phyloP scores from a whole-genome alignment of 306 rosid genomes.

The Fragaria nilgerrensis region DNA sequence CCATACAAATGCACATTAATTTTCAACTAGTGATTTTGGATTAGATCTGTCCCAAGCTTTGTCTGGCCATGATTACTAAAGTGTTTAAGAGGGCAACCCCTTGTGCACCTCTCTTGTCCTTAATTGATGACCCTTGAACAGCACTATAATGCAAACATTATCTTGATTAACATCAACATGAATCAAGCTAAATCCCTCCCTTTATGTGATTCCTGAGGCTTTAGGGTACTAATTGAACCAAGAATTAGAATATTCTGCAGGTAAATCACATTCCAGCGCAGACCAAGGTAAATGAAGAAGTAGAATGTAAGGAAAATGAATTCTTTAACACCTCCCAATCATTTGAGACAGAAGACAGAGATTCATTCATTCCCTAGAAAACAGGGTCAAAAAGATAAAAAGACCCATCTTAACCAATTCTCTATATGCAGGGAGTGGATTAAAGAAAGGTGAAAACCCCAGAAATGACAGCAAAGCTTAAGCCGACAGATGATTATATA shows the following conservation, averaged over 20 bases:
- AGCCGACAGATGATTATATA: constrained; percentile 51
- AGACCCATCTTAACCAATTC: neutral
- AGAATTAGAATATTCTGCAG: neutral
- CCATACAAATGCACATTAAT: constrained; percentile 26
- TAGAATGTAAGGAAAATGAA: neutral
- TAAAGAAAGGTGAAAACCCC: constrained; percentile 15
- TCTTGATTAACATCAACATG: neutral
- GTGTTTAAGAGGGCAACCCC: constrained; percentile 29
- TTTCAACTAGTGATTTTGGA: constrained; percentile 42
- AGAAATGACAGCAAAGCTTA: constrained; percentile 47
- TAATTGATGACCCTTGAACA: constrained; percentile 9
- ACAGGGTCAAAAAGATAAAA: constrained; percentile 24
- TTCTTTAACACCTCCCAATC: constrained; percentile 13
- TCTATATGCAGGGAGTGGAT: constrained; percentile 6
- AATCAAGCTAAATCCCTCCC: neutral
- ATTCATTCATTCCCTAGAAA: constrained; percentile 15
- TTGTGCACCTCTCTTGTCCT: constrained; percentile 17
- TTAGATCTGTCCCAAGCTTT: constrained; percentile 56
- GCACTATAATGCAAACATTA: constrained; percentile 1
- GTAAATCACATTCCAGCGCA: neutral
- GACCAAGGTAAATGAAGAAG: neutral
- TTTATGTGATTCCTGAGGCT: constrained; percentile 11
- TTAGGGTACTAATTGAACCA: neutral
- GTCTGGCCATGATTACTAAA: constrained; percentile 44
- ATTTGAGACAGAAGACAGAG: constrained; percentile 19